Conservation (phyloP, 2,329 filamentous ascomycete genomes). For the Colletotrichum filicis region DNA sequence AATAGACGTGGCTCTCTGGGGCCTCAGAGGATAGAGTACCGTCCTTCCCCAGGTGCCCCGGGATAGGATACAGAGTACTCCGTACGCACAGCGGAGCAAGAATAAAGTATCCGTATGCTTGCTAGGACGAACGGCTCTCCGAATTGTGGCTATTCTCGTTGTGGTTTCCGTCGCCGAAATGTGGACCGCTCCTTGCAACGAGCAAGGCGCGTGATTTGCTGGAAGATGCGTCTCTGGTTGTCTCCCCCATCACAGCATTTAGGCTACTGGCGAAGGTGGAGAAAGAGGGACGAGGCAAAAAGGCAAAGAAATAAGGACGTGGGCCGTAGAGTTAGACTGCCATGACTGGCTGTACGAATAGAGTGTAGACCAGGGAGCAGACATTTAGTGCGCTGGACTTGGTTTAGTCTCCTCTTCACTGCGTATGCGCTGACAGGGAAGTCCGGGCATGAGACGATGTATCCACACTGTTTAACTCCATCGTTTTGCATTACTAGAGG, state of each 20-base stretch:
- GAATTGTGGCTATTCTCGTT: conserved; percentile 17
- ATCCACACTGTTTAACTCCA: too few species aligned
- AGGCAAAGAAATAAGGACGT: conserved; percentile 9
- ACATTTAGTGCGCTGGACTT: conserved; percentile 1
- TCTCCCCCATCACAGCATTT: conserved; percentile 16
- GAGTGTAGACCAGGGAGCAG: conserved; percentile 11
- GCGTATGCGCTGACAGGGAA: conserved; percentile 11
- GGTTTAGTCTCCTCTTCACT: conserved; percentile 15
- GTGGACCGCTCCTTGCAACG: conserved; percentile 18
- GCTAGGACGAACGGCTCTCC: not conserved
- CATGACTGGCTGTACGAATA: too few species aligned
- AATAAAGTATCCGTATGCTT: not conserved
- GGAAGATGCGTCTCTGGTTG: not conserved
- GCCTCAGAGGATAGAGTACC: not conserved
- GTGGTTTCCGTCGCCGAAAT: conserved; percentile 8
- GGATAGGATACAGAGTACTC: not conserved
- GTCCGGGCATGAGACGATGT: not conserved
- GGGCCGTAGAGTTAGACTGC: not conserved
- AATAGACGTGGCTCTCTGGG: conserved; percentile 19
- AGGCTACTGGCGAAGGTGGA: conserved; percentile 22
- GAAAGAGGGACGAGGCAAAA: conserved; percentile 24
- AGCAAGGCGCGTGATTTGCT: conserved; percentile 18
- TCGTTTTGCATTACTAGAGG: too few species aligned
- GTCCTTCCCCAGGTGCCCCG: conserved; percentile 13
- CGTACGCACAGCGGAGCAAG: not conserved